Evolutionary conservation across 2,329 filamentous ascomycete species (phyloP).

Genomic region (Fusarium xyrophilum): DNA sequence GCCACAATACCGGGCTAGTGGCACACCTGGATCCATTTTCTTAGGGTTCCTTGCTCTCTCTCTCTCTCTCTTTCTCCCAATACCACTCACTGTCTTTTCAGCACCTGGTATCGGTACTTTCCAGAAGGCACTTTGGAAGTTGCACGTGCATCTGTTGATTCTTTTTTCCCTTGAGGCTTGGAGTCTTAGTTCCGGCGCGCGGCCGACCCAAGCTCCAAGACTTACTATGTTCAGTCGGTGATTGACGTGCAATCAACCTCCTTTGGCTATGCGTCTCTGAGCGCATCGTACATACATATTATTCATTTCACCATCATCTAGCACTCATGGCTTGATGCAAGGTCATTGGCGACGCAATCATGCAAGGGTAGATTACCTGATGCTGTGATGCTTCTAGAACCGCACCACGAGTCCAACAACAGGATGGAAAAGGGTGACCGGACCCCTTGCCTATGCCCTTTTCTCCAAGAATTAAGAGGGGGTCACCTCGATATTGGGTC

Average conservation of each 20-base stretch:
- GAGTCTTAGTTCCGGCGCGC: conserved; percentile 17
- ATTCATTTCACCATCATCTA: conserved; percentile 20
- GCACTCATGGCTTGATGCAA: conserved; percentile 13
- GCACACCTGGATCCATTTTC: conserved; percentile 18
- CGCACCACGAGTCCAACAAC: conserved; percentile 27
- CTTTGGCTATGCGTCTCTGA: conserved; percentile 21
- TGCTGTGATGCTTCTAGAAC: conserved; percentile 34
- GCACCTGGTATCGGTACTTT: conserved; percentile 36
- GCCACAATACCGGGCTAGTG: conserved; percentile 28
- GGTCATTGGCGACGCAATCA: conserved; percentile 32
- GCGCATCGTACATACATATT: conserved; percentile 20
- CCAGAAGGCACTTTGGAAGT: conserved; percentile 1
- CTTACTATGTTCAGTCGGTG: background rate
- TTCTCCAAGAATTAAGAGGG: conserved; percentile 28
- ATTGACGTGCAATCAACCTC: conserved; percentile 20
- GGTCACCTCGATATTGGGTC: conserved; percentile 13
- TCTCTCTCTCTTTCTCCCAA: conserved; percentile 20
- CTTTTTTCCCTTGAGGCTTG: background rate
- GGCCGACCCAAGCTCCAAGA: conserved; percentile 8
- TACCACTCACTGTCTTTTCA: conserved; percentile 24
- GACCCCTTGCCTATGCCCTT: background rate
- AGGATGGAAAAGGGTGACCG: conserved; percentile 12
- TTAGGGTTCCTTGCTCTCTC: conserved; percentile 17
- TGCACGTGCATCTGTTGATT: conserved; percentile 32
- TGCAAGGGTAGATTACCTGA: conserved; percentile 36